Percentiles rank a stretch among this genome's conserved stretches.
These are phyloP conservation scores for Dryas alaskensis DNA, from an alignment of 306 rosid species.

Conservation along the genomic window DNA sequence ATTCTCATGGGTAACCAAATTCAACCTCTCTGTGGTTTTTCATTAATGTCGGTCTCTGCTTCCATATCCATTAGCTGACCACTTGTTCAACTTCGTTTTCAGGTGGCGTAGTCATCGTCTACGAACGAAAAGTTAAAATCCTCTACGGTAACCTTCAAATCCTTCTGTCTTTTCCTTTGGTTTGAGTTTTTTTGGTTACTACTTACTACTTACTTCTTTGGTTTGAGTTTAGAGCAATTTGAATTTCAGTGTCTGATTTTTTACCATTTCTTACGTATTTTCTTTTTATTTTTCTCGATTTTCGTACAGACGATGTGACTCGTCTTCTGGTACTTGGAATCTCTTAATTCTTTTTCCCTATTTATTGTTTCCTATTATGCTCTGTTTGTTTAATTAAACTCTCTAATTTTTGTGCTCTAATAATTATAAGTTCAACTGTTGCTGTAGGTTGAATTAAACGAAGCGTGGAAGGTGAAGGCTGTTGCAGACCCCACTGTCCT, in stretches of 20 bases:
- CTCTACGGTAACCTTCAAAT: constrained; percentile 46
- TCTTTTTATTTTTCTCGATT: constrained; percentile 10
- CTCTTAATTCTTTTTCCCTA: not conserved
- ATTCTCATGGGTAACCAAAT: constrained; percentile 82
- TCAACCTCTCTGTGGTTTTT: not conserved
- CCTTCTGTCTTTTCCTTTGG: not conserved
- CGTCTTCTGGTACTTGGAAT: constrained; percentile 62
- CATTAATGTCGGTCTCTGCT: constrained; percentile 2
- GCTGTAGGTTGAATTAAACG: constrained; percentile 66
- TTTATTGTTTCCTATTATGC: not conserved
- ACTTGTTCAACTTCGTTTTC: constrained; percentile 17
- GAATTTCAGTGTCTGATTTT: not conserved
- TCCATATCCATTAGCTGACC: not conserved
- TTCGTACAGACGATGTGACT: constrained; percentile 70
- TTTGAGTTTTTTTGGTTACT: too few relatives aligned
- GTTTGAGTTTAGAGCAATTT: constrained; percentile 5
- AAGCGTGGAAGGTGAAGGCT: constrained; percentile 72
- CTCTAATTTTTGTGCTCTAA: not conserved
- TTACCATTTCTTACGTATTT: constrained; percentile 6
- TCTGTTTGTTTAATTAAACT: not conserved
- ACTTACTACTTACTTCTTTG: not conserved
- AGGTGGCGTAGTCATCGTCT: constrained; percentile 94
- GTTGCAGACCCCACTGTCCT: constrained; percentile 58
- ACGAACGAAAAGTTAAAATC: constrained; percentile 82
- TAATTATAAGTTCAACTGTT: not conserved